Percentiles rank a stretch among this genome's conserved stretches.
phyloP scores from a whole-genome alignment of 73 alveolate species.

The Breviolum minutum region DNA sequence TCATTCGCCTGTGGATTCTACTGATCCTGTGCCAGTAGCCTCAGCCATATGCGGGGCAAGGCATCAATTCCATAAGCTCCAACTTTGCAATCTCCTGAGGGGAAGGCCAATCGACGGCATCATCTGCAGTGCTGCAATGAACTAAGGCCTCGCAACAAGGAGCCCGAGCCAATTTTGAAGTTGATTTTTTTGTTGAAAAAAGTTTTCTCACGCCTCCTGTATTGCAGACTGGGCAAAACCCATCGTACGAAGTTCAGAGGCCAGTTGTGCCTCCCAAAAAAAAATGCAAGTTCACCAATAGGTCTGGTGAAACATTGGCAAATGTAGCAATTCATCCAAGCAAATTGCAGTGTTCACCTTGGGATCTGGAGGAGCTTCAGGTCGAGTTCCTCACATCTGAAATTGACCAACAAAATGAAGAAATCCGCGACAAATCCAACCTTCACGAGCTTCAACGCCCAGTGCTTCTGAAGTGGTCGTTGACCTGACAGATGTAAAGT shows the following conservation, averaged over 20 bases:
- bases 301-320: background rate
- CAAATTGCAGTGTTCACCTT: background rate
- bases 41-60: no score
- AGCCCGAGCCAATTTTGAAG: background rate
- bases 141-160: slow-evolving; percentile 6
- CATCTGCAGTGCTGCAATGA: slow-evolving; percentile 74
- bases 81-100: background rate
- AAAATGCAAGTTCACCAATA: background rate
- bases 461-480: slow-evolving; percentile 46
- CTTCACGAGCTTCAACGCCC: slow-evolving; percentile 1
- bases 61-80: no score
- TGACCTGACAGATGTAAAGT: background rate
- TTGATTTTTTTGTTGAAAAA: background rate
- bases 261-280: background rate
- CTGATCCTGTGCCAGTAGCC: no score
- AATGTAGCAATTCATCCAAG: background rate
- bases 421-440: background rate
- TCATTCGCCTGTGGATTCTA: no score
- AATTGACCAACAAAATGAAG: background rate
- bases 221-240: slow-evolving; percentile 32
- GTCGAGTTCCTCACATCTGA: background rate
- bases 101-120: slow-evolving; percentile 49
- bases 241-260: slow-evolving; percentile 26
- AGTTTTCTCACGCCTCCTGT: background rate
- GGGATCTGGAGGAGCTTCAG: slow-evolving; percentile 4